These are phyloP conservation scores for Talaromyces sp. DNA, from an alignment of 2,329 filamentous ascomycete species.

Conservation along the genomic window DNA sequence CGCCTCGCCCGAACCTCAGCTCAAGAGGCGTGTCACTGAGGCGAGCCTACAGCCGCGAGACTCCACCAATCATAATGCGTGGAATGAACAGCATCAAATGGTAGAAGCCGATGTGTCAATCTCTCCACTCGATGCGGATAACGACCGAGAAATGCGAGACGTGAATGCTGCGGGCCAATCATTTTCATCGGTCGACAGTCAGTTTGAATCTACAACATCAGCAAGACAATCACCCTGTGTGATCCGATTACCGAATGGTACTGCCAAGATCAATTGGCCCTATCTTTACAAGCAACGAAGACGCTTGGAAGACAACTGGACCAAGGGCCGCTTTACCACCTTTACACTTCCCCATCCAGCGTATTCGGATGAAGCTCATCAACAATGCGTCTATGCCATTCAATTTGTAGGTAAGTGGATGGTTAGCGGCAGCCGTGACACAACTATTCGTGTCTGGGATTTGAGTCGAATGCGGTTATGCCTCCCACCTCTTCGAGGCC, in stretches of 20 bases:
- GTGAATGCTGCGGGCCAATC: constrained; percentile 29
- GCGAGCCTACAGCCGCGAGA: constrained; percentile 44
- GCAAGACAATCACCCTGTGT: constrained; percentile 32
- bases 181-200: constrained; percentile 25
- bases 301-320: constrained; percentile 87
- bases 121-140: constrained; percentile 34
- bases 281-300: constrained; percentile 87
- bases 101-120: constrained; percentile 45
- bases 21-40: constrained; percentile 53
- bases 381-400: constrained; percentile 91
- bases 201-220: background rate
- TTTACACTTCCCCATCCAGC: constrained; percentile 88
- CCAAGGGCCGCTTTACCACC: constrained; percentile 73
- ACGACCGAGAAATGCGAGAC: constrained; percentile 48
- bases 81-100: constrained; percentile 50
- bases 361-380: constrained; percentile 77
- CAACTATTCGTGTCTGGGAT: constrained; percentile 86
- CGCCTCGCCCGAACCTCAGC: constrained; percentile 51
- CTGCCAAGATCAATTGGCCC: constrained; percentile 77
- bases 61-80: constrained; percentile 26
- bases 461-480: constrained; percentile 76
- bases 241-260: constrained; percentile 34
- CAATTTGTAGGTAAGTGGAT: constrained; percentile 83
- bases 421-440: constrained; percentile 90
- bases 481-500: constrained; percentile 70